phyloP scores from a whole-genome alignment of 306 rosid species.

The Dalbergia cochinchinensis region DNA sequence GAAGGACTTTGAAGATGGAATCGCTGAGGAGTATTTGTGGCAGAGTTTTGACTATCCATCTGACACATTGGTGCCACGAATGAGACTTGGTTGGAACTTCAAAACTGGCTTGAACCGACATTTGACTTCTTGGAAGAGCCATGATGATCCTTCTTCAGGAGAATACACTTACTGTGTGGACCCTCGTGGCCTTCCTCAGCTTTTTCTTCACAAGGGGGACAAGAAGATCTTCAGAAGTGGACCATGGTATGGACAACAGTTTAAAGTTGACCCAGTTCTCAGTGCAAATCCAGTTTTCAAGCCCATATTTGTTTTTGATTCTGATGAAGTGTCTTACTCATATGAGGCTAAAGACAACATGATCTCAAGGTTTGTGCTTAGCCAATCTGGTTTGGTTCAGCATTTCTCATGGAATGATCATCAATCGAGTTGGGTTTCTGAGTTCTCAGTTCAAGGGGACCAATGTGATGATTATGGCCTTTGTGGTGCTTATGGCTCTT shows the following conservation, averaged over 20 bases:
- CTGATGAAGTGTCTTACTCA: constrained; percentile 55
- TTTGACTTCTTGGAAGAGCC: constrained; percentile 55
- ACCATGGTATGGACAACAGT: constrained; percentile 57
- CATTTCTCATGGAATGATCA: constrained; percentile 53
- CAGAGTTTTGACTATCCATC: constrained; percentile 67
- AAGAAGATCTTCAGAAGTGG: constrained; percentile 55
- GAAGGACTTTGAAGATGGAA: constrained; percentile 32
- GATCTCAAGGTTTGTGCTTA: constrained; percentile 50
- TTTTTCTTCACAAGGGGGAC: constrained; percentile 49
- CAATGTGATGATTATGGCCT: constrained; percentile 55
- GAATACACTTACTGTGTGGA: constrained; percentile 54
- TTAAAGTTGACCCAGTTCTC: constrained; percentile 44
- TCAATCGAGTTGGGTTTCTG: constrained; percentile 41
- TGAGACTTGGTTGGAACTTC: constrained; percentile 64
- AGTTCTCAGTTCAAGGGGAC: constrained; percentile 47
- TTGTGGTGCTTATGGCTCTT: constrained; percentile 57
- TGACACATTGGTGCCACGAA: constrained; percentile 58
- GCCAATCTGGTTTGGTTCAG: constrained; percentile 48
- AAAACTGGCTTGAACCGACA: constrained; percentile 53
- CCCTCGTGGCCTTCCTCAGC: constrained; percentile 56
- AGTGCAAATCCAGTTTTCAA: constrained; percentile 51
- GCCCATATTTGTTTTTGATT: constrained; percentile 49
- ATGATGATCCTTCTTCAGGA: constrained; percentile 53
- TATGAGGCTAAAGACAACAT: constrained; percentile 46
- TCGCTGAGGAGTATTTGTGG: constrained; percentile 50